Conservation (phyloP, 352 stramenopile genomes). For the Globisporangium paroecandrum region DNA sequence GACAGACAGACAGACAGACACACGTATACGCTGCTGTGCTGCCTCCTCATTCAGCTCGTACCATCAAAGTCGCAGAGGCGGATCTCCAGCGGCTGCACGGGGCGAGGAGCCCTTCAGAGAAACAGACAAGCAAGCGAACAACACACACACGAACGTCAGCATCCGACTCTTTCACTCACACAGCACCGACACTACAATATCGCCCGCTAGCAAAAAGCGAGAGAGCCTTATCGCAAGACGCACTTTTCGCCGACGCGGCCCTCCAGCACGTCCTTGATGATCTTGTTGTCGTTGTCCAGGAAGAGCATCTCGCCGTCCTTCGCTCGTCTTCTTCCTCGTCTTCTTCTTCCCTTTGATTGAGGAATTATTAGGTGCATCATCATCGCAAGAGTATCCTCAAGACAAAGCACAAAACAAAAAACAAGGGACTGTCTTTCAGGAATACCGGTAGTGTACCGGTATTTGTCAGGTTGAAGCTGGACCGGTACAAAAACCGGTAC, state of each 20-base stretch:
- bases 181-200: neutral
- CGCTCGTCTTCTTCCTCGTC: conserved; percentile 11
- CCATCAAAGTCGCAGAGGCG: conserved; percentile 83
- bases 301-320: conserved; percentile 55
- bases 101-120: conserved; percentile 55
- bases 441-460: conserved; percentile 11
- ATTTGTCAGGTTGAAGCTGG: conserved; percentile 19
- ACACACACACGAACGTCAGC: neutral
- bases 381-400: neutral
- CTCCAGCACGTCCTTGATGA: conserved; percentile 81
- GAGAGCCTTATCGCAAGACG: conserved; percentile 16
- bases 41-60: conserved; percentile 17
- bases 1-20: too few relatives aligned
- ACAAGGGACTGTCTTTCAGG: neutral
- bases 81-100: conserved; percentile 74
- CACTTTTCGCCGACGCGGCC: conserved; percentile 68
- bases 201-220: neutral
- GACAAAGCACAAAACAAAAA: neutral
- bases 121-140: conserved; percentile 3
- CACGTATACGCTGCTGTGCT: neutral
- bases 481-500: conserved; percentile 7
- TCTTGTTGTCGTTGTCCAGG: conserved; percentile 86
- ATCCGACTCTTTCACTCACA: neutral
- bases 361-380: neutral
- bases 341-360: conserved; percentile 24